phyloP scores from a whole-genome alignment of 2,329 filamentous ascomycete species.

The Calonectria montana region DNA sequence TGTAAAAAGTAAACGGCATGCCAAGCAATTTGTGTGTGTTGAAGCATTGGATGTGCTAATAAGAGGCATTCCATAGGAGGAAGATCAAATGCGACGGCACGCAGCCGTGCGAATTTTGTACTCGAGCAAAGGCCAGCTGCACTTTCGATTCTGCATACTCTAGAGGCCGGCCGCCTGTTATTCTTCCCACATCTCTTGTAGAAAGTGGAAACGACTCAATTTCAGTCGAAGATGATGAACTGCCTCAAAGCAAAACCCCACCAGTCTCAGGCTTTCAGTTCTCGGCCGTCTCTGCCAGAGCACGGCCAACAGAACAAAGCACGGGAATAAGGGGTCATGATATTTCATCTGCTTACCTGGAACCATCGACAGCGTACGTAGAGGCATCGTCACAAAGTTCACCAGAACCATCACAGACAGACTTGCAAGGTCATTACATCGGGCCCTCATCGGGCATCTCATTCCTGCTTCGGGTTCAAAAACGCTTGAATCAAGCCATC shows the following conservation, averaged over 20 bases:
- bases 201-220: conserved; percentile 17
- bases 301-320: neutral
- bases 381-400: conserved; percentile 37
- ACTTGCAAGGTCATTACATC: conserved; percentile 47
- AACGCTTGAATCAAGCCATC: conserved; percentile 42
- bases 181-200: conserved; percentile 27
- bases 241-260: neutral
- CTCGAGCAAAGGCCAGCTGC: conserved; percentile 31
- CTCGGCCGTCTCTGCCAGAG: neutral
- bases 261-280: conserved; percentile 17
- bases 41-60: conserved; percentile 21
- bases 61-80: conserved; percentile 20
- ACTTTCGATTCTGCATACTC: conserved; percentile 42
- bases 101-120: conserved; percentile 41
- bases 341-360: conserved; percentile 22
- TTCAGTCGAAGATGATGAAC: neutral
- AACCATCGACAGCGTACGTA: neutral
- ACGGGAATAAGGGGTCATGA: conserved; percentile 17
- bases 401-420: conserved; percentile 45
- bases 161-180: conserved; percentile 37
- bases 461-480: conserved; percentile 45
- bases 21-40: neutral
- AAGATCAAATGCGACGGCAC: conserved; percentile 43
- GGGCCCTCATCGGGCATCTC: conserved; percentile 47
- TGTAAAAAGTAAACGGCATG: conserved; percentile 39